Conservation (phyloP, 2,329 filamentous ascomycete genomes). For the Sporothrix protearum region DNA sequence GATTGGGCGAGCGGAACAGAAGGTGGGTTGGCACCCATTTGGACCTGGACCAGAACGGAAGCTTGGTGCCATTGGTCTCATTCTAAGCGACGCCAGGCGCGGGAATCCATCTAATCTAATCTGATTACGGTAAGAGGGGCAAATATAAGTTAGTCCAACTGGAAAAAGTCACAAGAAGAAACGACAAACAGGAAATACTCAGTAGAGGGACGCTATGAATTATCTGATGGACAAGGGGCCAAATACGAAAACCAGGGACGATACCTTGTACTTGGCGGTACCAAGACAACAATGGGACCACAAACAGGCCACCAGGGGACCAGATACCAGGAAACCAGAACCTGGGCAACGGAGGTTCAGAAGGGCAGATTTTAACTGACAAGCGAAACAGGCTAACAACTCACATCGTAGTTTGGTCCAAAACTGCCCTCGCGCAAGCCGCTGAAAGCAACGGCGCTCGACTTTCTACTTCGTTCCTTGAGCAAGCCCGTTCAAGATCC, state of each 20-base stretch:
- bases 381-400: neutral
- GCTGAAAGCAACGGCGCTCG: neutral
- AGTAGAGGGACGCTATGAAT: no score
- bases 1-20: neutral
- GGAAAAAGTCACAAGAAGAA: neutral
- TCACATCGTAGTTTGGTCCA: neutral
- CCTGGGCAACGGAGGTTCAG: neutral
- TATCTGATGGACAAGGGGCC: neutral
- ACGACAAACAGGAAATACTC: neutral
- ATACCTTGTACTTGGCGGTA: neutral
- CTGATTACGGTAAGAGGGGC: slow-evolving; percentile 21
- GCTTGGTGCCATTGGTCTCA: neutral
- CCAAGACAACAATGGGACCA: neutral
- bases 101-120: slow-evolving; percentile 28
- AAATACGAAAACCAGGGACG: neutral
- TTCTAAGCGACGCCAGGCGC: neutral
- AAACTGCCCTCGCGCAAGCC: neutral
- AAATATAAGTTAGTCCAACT: neutral
- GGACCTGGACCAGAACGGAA: neutral
- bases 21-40: no score
- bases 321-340: neutral
- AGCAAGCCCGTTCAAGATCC: neutral
- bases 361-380: neutral
- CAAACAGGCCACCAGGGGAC: neutral
- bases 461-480: no score